Conservation (phyloP, 176 grass and related monocot species). For the Bolboschoenus planiculmis region DNA sequence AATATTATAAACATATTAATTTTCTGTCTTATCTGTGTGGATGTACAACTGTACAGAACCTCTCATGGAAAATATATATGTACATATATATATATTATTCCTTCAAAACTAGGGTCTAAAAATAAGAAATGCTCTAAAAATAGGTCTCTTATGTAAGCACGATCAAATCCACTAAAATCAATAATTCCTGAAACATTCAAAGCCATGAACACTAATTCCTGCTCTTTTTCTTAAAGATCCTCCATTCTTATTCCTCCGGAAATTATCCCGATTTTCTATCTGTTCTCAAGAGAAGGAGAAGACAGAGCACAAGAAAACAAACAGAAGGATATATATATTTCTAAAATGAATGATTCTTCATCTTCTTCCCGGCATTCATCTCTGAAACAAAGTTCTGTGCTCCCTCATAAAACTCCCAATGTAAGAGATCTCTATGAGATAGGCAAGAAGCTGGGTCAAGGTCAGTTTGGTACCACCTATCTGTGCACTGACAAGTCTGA, state of each 20-base stretch:
- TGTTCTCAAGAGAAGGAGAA: neutral
- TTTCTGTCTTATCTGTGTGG: neutral
- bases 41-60: neutral
- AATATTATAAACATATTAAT: neutral
- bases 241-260: neutral
- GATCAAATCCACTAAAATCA: neutral
- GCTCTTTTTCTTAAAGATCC: neutral
- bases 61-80: neutral
- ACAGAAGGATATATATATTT: neutral
- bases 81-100: too few species aligned
- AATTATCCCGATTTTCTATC: neutral
- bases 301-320: neutral
- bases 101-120: neutral
- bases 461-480: conserved; percentile 95
- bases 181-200: neutral
- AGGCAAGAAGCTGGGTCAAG: conserved; percentile 96
- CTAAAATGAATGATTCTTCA: conserved; percentile 11
- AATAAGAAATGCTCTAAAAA: conserved; percentile 22
- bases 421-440: conserved; percentile 85
- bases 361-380: conserved; percentile 21
- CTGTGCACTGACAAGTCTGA: conserved; percentile 68
- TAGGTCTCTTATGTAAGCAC: neutral
- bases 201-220: neutral
- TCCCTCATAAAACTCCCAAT: conserved; percentile 79
- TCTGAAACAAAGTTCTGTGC: conserved; percentile 49